Conservation (phyloP, 2,329 filamentous ascomycete genomes). For the Mollisia scopiformis region DNA sequence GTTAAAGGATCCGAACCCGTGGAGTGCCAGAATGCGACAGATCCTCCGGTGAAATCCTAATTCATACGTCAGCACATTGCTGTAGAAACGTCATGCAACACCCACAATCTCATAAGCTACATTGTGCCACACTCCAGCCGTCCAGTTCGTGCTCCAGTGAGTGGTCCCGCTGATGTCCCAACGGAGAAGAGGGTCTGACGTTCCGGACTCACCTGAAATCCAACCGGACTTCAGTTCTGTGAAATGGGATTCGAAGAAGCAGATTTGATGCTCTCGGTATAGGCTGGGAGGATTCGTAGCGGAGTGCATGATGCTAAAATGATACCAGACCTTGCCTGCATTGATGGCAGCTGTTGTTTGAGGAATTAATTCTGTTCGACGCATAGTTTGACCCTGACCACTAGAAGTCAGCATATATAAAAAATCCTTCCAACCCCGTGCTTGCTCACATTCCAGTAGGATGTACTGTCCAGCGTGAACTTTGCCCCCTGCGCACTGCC, state of each 20-base stretch:
- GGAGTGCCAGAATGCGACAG: conserved; percentile 72
- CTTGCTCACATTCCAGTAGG: conserved; percentile 64
- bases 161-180: conserved; percentile 65
- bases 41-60: conserved; percentile 60
- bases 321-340: conserved; percentile 67
- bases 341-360: conserved; percentile 69
- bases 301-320: conserved; percentile 67
- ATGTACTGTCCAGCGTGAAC: conserved; percentile 64
- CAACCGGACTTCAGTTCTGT: conserved; percentile 74
- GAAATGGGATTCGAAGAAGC: conserved; percentile 70
- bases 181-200: conserved; percentile 57
- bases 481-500: conserved; percentile 66
- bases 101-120: conserved; percentile 69
- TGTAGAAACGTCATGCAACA: conserved; percentile 2
- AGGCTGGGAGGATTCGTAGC: conserved; percentile 62
- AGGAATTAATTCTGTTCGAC: conserved; percentile 73
- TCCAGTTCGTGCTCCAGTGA: conserved; percentile 65
- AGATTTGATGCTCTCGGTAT: conserved; percentile 68
- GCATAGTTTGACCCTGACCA: conserved; percentile 62
- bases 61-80: conserved; percentile 12
- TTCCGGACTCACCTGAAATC: conserved; percentile 50
- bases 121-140: conserved; percentile 72
- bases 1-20: conserved; percentile 60
- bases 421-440: no score
- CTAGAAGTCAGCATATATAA: background rate